Evolutionary conservation across 2,329 filamentous ascomycete genomes (phyloP), one percentile per base, ranked within the genome.

Genomic region (Alternaria gaisen): DNA sequence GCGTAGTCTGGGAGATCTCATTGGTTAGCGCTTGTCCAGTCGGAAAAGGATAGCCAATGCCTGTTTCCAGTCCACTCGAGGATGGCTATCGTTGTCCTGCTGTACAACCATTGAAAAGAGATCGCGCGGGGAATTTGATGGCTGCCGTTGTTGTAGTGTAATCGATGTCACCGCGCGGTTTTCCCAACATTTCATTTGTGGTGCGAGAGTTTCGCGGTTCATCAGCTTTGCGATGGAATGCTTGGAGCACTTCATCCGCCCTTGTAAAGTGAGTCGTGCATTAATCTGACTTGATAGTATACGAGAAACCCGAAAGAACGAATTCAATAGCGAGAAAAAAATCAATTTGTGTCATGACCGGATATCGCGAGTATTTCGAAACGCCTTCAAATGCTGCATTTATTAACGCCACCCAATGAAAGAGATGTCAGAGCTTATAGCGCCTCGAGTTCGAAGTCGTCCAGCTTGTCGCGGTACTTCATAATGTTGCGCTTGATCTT

Each of bases 401-500:
- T 30, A 56, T 55, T 26, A 18, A 76, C 72, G 70, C 72, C 73
- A 41, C 38, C 26, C 18, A 40, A 70, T 71, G 22, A 3, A 63
- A 57, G 43, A 46, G 24, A 34, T 1, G 2, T 11, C 4, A 0
- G 4, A 34, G 28, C 48, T 53, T 63, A 78, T 42, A 77, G 53
- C 20, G 72, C 69, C 43, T 77, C 76, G 50, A 97, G 82, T 82
- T 98, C 94, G 75, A 97, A 98, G 81, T 98, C 94, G 81, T 98
- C 94, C 80, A 97, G 81, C 83, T 97, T 92, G 80, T 97, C 93
- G 71, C 93, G 88, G 78, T 97, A 98, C 81, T 92, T 92, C 87
- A 97, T 90, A 66, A 97, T 97, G 77, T 93, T 95, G 76, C 91
- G 87, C 90, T 97, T 97, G 79, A 98, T 94, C 91, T 97, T 97